A percentile compares a stretch with the other conserved stretches of the same genome.
Conservation (phyloP, 148 eudicot species). For the Talinum fruticosum region DNA sequence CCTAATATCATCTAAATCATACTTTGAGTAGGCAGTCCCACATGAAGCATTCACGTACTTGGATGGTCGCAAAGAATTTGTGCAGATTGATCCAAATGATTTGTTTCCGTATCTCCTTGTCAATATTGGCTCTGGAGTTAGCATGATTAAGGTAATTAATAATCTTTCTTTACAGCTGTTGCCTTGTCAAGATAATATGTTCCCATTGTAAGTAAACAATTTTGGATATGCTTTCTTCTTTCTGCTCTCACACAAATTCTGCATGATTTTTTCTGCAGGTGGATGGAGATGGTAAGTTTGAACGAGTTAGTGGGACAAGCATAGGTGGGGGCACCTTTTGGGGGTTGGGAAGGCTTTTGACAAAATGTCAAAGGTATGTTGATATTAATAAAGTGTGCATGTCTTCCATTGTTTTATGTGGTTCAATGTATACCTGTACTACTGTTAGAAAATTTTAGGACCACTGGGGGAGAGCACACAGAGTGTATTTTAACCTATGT, state of each 20-base stretch:
- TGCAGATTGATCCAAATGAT: constrained; percentile 76
- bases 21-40: constrained; percentile 59
- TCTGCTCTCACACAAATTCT: constrained; percentile 5
- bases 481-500: not conserved
- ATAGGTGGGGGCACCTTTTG: constrained; percentile 92
- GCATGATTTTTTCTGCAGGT: constrained; percentile 47
- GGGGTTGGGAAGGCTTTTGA: constrained; percentile 84
- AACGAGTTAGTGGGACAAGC: constrained; percentile 93
- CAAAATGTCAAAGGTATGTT: constrained; percentile 76
- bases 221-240: not conserved
- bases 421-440: not conserved
- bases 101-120: constrained; percentile 90
- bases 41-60: constrained; percentile 78
- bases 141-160: constrained; percentile 82
- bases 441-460: not conserved
- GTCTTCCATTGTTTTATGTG: not conserved
- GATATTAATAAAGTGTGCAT: not conserved
- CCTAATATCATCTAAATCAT: not conserved
- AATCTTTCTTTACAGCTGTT: constrained; percentile 1
- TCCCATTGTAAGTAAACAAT: constrained; percentile 4
- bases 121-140: constrained; percentile 89
- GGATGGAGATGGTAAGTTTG: constrained; percentile 75
- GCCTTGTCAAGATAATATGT: not conserved
- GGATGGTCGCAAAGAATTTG: constrained; percentile 66
- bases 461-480: not conserved